These are phyloP conservation scores for Penicillium sp. DNA, from an alignment of 2,329 filamentous ascomycete genomes.

Conservation along the genomic window DNA sequence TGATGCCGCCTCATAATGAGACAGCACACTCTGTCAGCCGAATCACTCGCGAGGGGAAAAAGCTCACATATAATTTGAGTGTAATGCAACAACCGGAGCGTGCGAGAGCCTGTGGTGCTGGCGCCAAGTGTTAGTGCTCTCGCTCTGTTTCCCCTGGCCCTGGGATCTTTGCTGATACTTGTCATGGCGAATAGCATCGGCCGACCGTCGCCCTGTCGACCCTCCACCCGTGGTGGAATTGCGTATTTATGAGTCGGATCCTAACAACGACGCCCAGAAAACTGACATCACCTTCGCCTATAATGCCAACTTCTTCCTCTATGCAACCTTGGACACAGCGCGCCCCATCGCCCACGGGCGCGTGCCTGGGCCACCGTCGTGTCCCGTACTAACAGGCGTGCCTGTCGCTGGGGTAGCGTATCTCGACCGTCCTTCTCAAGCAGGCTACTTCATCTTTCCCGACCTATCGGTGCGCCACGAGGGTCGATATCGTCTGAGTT, in stretches of 20 bases:
- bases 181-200: constrained; percentile 60
- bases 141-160: not conserved
- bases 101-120: constrained; percentile 90
- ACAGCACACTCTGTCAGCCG: constrained; percentile 56
- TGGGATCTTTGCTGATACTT: constrained; percentile 2
- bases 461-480: constrained; percentile 96
- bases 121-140: constrained; percentile 77
- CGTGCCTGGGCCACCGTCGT: constrained; percentile 67
- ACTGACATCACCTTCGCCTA: constrained; percentile 84
- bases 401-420: constrained; percentile 96
- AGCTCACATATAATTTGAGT: constrained; percentile 76
- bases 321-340: constrained; percentile 84
- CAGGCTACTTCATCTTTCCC: constrained; percentile 96
- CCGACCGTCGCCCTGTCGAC: constrained; percentile 89
- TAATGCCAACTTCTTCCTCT: constrained; percentile 97
- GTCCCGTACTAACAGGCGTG: constrained; percentile 87
- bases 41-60: constrained; percentile 72
- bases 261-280: constrained; percentile 57
- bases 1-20: constrained; percentile 54
- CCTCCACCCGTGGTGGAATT: constrained; percentile 93
- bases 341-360: constrained; percentile 81
- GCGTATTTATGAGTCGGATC: constrained; percentile 71
- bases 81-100: constrained; percentile 95
- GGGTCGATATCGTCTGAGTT: constrained; percentile 85
- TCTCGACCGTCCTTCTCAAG: constrained; percentile 76